Evolutionary conservation across 2,329 filamentous ascomycete species (phyloP).

Genomic region (Fusarium marasasianum): DNA sequence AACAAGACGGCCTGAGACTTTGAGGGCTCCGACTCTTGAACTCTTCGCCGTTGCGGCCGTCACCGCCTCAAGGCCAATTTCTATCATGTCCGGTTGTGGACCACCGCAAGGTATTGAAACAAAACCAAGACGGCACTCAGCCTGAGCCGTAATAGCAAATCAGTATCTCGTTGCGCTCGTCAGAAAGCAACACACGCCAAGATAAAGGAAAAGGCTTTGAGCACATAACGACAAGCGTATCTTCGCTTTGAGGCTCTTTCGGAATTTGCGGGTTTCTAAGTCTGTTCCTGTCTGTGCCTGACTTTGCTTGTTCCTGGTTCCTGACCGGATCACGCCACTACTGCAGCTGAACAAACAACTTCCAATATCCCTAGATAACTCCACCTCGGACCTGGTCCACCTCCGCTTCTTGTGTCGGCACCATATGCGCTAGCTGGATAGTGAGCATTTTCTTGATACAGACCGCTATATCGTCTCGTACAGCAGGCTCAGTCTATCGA

Average conservation of each 20-base stretch:
- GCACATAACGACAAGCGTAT: background rate
- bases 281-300: conserved; percentile 20
- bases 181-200: background rate
- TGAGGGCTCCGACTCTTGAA: conserved; percentile 9
- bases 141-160: background rate
- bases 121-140: conserved; percentile 1
- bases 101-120: conserved; percentile 8
- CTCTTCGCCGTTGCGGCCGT: background rate
- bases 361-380: background rate
- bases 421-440: background rate
- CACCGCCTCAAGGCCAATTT: conserved; percentile 21
- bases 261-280: conserved; percentile 4
- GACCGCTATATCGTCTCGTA: conserved; percentile 18
- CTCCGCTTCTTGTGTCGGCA: background rate
- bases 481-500: background rate
- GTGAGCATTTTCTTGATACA: conserved; percentile 15
- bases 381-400: conserved; percentile 28
- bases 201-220: background rate
- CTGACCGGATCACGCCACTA: conserved; percentile 32
- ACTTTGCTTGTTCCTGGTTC: conserved; percentile 36
- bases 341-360: conserved; percentile 17
- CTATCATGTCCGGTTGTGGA: background rate
- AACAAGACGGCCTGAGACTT: conserved; percentile 2
- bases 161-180: background rate
- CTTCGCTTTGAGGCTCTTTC: conserved; percentile 10